These are phyloP conservation scores for Yarrowia sp. DNA, from an alignment of 805 yeast genomes.

Conservation along the genomic window DNA sequence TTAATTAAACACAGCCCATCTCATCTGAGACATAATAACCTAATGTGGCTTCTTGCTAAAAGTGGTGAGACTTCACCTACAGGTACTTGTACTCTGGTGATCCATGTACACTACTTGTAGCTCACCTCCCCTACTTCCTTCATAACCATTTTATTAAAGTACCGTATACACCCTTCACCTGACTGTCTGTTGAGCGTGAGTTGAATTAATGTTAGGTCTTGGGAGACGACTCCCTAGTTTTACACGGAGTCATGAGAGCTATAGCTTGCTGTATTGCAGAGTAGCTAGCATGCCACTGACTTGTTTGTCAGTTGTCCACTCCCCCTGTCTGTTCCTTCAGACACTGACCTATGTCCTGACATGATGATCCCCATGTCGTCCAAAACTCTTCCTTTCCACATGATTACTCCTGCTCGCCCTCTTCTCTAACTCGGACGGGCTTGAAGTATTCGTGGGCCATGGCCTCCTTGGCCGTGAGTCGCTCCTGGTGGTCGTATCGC, in stretches of 20 bases:
- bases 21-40: too few species aligned
- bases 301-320: too few species aligned
- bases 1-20: too few species aligned
- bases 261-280: neutral
- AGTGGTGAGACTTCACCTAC: too few species aligned
- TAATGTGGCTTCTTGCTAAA: too few species aligned
- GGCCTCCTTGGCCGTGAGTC: constrained; percentile 88
- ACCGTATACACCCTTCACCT: neutral
- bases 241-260: neutral
- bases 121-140: neutral
- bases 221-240: too few species aligned
- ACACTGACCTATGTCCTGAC: too few species aligned
- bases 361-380: too few species aligned
- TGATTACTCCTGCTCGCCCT: constrained; percentile 27
- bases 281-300: too few species aligned
- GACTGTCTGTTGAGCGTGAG: constrained; percentile 3
- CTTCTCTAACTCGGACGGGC: constrained; percentile 43
- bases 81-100: too few species aligned
- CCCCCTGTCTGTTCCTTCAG: too few species aligned
- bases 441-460: constrained; percentile 77
- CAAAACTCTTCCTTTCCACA: neutral
- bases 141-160: constrained; percentile 23
- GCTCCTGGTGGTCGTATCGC: constrained; percentile 84
- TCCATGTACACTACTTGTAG: too few species aligned
- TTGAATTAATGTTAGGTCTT: constrained; percentile 15